These are phyloP conservation scores for Stemphylium lycopersici DNA, from an alignment of 2,329 filamentous ascomycete species.

Conservation along the genomic window DNA sequence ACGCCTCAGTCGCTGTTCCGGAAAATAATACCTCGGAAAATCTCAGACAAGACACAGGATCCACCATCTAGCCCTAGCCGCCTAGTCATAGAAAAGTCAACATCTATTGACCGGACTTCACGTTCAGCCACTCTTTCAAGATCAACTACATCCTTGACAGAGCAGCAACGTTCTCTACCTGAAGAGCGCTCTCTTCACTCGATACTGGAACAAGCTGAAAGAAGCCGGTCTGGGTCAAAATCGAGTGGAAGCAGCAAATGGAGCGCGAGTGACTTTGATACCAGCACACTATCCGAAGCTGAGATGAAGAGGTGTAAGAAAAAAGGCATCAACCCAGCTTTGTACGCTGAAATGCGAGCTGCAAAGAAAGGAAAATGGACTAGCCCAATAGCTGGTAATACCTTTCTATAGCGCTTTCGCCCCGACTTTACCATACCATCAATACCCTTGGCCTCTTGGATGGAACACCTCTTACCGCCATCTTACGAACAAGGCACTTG, in stretches of 20 bases:
- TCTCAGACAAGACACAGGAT: slow-evolving; percentile 18
- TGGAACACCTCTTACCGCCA: neutral
- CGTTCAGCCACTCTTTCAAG: slow-evolving; percentile 35
- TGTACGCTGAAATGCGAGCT: slow-evolving; percentile 57
- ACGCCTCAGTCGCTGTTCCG: slow-evolving; percentile 30
- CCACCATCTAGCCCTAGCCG: slow-evolving; percentile 18
- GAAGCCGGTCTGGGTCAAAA: slow-evolving; percentile 25
- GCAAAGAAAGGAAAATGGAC: slow-evolving; percentile 49
- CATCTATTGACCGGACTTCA: slow-evolving; percentile 43
- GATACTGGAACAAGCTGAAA: slow-evolving; percentile 9
- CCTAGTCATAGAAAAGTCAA: slow-evolving; percentile 41
- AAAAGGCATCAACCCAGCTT: slow-evolving; percentile 55
- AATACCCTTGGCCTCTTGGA: neutral
- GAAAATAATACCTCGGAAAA: slow-evolving; percentile 24
- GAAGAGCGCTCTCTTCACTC: slow-evolving; percentile 15
- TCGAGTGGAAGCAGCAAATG: slow-evolving; percentile 40
- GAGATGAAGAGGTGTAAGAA: slow-evolving; percentile 54
- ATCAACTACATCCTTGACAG: slow-evolving; percentile 29
- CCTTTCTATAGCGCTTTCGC: slow-evolving; percentile 31
- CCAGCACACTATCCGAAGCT: slow-evolving; percentile 46
- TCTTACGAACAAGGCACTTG: neutral
- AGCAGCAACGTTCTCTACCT: slow-evolving; percentile 12
- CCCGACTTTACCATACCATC: neutral
- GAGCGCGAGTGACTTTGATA: slow-evolving; percentile 50
- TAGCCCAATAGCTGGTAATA: slow-evolving; percentile 45